Percentiles rank a stretch among this genome's conserved stretches.
Conservation (phyloP, 345 rosid genomes). For the Citrus maxima region DNA sequence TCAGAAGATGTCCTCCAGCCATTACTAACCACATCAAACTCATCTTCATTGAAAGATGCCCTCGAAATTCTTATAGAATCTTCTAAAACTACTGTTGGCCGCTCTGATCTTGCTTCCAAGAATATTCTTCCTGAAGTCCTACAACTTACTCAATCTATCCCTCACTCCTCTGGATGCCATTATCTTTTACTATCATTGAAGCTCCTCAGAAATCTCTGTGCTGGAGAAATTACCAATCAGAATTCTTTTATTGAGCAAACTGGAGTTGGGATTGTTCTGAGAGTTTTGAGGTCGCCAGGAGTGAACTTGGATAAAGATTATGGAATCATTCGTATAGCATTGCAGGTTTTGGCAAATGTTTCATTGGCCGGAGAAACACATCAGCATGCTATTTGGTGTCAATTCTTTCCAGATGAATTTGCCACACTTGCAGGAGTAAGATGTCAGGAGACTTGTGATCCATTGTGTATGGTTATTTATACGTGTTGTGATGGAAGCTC, state of each 20-base stretch:
- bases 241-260: slow-evolving; percentile 38
- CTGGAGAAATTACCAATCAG: slow-evolving; percentile 62
- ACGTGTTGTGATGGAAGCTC: slow-evolving; percentile 56
- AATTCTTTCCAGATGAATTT: slow-evolving; percentile 51
- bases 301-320: slow-evolving; percentile 27
- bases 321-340: slow-evolving; percentile 42
- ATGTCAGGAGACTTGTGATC: slow-evolving; percentile 60
- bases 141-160: slow-evolving; percentile 35
- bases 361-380: slow-evolving; percentile 57
- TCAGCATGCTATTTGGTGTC: slow-evolving; percentile 55
- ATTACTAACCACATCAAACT: slow-evolving; percentile 36
- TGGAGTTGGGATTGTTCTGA: slow-evolving; percentile 41
- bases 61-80: slow-evolving; percentile 46
- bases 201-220: slow-evolving; percentile 74
- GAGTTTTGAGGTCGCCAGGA: slow-evolving; percentile 24
- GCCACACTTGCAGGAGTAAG: slow-evolving; percentile 35
- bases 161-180: slow-evolving; percentile 24
- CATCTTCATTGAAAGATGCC: slow-evolving; percentile 35
- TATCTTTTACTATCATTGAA: slow-evolving; percentile 42
- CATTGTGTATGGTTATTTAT: slow-evolving; percentile 67
- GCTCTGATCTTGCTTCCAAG: slow-evolving; percentile 58
- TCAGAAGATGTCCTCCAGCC: slow-evolving; percentile 35
- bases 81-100: slow-evolving; percentile 46
- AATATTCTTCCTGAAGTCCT: slow-evolving; percentile 42
- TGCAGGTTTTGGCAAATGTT: slow-evolving; percentile 76